Evolutionary conservation across 331 rosid genomes (phyloP).

Genomic region (Ulmus americana): DNA sequence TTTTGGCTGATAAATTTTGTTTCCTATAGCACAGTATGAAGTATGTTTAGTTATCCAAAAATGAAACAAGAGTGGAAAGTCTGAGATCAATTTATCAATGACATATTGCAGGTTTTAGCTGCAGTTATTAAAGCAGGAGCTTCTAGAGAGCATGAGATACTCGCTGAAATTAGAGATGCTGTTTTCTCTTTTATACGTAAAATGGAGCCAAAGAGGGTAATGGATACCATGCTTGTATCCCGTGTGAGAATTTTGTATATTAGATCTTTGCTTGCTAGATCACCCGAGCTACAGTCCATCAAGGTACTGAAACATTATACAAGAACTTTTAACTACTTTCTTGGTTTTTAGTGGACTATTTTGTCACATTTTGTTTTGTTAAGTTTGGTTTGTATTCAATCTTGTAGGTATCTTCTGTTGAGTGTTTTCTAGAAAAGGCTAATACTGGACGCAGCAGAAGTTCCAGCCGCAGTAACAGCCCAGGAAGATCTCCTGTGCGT

Average conservation of each 20-base stretch:
- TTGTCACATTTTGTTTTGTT: background rate
- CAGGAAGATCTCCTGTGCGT: constrained; percentile 80
- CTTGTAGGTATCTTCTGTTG: constrained; percentile 73
- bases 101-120: constrained; percentile 72
- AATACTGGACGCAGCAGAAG: constrained; percentile 77
- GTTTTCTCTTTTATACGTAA: constrained; percentile 88
- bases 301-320: constrained; percentile 49
- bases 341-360: background rate
- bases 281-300: constrained; percentile 95
- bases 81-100: background rate
- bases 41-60: background rate
- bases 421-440: constrained; percentile 81
- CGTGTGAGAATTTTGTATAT: constrained; percentile 93
- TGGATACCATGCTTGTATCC: constrained; percentile 99
- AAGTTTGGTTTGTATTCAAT: constrained; percentile 20
- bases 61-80: background rate
- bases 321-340: background rate
- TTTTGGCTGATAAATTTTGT: background rate
- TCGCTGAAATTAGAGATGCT: constrained; percentile 90
- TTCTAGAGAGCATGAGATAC: constrained; percentile 97
- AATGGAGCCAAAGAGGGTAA: constrained; percentile 92
- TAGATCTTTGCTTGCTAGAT: constrained; percentile 90
- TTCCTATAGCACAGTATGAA: background rate
- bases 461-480: constrained; percentile 87
- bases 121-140: constrained; percentile 99